Evolutionary conservation across 805 yeast species (phyloP), one percentile per base, ranked within the genome.

Genomic region (Sugiyamaella boreocaroliniensis): DNA sequence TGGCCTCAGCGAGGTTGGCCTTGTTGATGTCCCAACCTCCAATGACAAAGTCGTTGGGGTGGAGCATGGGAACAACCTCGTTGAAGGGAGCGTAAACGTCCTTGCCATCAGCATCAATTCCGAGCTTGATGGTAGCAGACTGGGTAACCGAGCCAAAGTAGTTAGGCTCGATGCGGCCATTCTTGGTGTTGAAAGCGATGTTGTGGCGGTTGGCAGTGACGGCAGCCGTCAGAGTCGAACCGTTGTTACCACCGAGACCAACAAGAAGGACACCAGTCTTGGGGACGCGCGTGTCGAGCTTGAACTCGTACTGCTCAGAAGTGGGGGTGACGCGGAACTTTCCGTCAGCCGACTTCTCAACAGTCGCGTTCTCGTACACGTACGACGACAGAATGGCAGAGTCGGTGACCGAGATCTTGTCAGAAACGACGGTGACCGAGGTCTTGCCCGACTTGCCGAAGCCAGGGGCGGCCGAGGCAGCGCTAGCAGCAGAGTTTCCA

Each of bases 171-270:
- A 81, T 76, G 22, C 75, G 76, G 50, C 96, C 96, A 51, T 82
- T 83, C 72, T 89, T 89, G 63, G 86, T 89, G 66, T 86, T 82
- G 74, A 90, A 90, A 49, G 80, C 71, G 58, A 90, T 68, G 57
- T 86, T 78, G 68, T 86, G 77, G 64, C 84, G 88, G 76, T 90
- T 90, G 55, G 97, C 96, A 59, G 86, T 79, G 49, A 83, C 76
- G 9, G 97, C 84, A 45, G 92, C 89, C 51, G 89, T 80, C 59
- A 92, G 77, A 12, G 98, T 90, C 54, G 97, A 79, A 70, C 97
- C 98, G 67, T 90, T 90, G 77, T 90, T 90, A 71, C 98, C 98
- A 62, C 97, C 97, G 60, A 90, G 77, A 61, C 98, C 98, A 37
- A 90, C 97, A 57, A 92, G 77, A 81, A 90, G 71, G 58, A 90